phyloP scores from a whole-genome alignment of 257 asterid genomes.

The Echium plantagineum region DNA sequence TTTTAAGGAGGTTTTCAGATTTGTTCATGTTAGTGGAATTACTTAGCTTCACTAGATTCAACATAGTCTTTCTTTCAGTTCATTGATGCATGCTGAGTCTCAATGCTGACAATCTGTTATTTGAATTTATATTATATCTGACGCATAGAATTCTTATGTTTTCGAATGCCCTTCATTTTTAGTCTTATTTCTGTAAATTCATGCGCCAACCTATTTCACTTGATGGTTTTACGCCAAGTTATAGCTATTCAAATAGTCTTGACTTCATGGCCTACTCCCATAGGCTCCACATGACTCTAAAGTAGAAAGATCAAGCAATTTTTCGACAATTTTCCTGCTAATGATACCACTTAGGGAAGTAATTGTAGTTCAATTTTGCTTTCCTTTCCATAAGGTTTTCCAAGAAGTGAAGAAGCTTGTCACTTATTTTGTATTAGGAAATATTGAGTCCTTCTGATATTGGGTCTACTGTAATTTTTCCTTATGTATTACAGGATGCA shows the following conservation, averaged over 20 bases:
- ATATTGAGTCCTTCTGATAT: neutral
- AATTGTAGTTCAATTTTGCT: neutral
- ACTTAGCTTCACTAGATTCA: too few relatives aligned
- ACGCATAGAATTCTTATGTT: neutral
- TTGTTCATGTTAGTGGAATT: too few relatives aligned
- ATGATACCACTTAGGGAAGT: neutral
- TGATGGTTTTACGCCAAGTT: neutral
- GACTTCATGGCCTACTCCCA: too few relatives aligned
- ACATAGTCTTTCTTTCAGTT: too few relatives aligned
- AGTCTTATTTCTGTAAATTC: neutral
- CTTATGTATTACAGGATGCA: constrained; percentile 49
- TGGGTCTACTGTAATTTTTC: neutral
- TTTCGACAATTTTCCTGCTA: neutral
- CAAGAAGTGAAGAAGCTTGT: neutral
- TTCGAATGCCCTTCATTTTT: neutral
- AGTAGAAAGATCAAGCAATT: neutral
- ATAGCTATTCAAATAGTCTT: too few relatives aligned
- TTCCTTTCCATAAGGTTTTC: neutral
- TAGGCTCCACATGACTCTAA: neutral
- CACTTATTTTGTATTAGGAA: neutral
- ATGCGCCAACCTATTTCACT: neutral
- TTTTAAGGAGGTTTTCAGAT: neutral
- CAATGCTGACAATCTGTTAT: too few relatives aligned
- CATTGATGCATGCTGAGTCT: too few relatives aligned
- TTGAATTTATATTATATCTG: neutral